Conservation (phyloP, 1,139 yeast species). For the Chernovozyma aurita region DNA sequence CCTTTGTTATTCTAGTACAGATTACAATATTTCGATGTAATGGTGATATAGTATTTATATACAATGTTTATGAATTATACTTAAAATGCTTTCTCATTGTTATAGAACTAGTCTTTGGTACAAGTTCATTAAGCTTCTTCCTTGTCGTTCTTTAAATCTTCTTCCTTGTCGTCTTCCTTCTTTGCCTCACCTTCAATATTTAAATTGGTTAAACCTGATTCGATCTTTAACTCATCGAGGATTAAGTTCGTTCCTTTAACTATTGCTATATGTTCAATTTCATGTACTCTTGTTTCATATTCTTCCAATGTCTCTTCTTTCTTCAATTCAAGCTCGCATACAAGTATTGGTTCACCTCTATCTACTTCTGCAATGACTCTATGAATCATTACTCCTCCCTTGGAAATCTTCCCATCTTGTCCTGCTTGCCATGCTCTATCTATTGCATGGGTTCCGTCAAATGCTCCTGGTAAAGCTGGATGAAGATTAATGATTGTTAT, state of each 20-base stretch:
- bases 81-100: too few relatives aligned
- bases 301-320: slow-evolving; percentile 73
- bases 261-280: slow-evolving; percentile 80
- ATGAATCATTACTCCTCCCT: slow-evolving; percentile 97
- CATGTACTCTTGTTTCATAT: slow-evolving; percentile 83
- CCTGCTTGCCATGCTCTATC: slow-evolving; percentile 96
- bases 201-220: slow-evolving; percentile 1
- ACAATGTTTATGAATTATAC: too few relatives aligned
- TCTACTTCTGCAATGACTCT: slow-evolving; percentile 93
- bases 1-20: too few relatives aligned
- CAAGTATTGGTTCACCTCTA: slow-evolving; percentile 83
- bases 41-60: too few relatives aligned
- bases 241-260: slow-evolving; percentile 82
- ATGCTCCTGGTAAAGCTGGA: slow-evolving; percentile 95
- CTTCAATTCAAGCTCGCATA: slow-evolving; percentile 66
- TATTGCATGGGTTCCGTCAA: slow-evolving; percentile 95
- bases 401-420: slow-evolving; percentile 65
- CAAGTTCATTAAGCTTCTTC: too few relatives aligned
- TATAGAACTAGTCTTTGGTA: too few relatives aligned
- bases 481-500: slow-evolving; percentile 87
- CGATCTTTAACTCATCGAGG: slow-evolving; percentile 31
- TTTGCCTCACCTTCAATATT: too few relatives aligned
- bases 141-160: too few relatives aligned
- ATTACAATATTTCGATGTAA: too few relatives aligned
- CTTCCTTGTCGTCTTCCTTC: not conserved